Base-by-base conservation (phyloP, 768 basidiomycete species). In the Tricholoma saponaceum region DNA sequence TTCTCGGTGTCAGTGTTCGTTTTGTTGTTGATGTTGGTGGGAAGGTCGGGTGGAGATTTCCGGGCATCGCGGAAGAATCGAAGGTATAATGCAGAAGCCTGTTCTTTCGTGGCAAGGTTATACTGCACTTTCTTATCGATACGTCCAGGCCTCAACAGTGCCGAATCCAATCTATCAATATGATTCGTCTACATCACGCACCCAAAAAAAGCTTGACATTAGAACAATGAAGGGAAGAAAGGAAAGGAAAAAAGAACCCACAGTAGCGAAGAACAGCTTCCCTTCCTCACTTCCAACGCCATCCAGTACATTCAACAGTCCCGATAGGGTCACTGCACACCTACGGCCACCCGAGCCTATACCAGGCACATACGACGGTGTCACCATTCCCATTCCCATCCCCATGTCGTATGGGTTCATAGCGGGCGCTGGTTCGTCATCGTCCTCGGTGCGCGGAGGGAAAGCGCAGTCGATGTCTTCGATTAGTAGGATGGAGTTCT, bases 381-480 rank as follows among this genome's bases (percentile, higher is more conserved):
- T 23, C n/a, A 61, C 56, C 53, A 62, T 61, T 12, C 62, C 60
- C 37, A 14, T 37, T 3, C 41, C 22, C 44, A 46, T 25, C 1
- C 22, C 22, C 1, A 12, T 16, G 10, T 8, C 44, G 12, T 43
- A 43, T 18, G 20, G 50, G 37, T 5, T 30, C 14, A 32, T 25
- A 51, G n/a, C 22, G 2, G 37, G 8, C 8, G 39, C 16, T 1
- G 16, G 20, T 10, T 57, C 56, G 8, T 66, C 63, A 5, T 70
- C 67, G 5, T 75, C 73, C 1, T 80, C 78, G 16, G 77, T 77
- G 5, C 79, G 74, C 1, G 78, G 74, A 1, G 78, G 72, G 66
- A 85, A 84, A 0, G 82, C 82, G 60, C 82, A 83, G 58, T 85
- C 84, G 46, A 84, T 84, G 60, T 85, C 83, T 64, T 84, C 83